These are phyloP conservation scores for Gloeopeniophorella convolvens DNA, from an alignment of 768 basidiomycete genomes.

Conservation along the genomic window DNA sequence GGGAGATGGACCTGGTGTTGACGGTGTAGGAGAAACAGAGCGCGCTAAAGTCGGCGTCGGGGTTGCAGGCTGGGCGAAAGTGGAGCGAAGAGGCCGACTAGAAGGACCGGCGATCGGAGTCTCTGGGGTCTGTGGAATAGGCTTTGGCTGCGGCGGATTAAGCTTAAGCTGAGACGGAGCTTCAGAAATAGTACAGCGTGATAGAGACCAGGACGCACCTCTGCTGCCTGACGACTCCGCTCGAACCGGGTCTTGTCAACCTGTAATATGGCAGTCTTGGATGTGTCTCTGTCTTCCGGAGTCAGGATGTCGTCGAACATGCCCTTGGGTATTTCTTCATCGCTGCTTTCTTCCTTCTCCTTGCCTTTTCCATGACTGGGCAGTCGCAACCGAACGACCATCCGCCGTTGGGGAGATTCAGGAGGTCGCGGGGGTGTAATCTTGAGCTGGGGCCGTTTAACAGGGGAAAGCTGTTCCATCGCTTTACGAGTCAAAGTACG, in stretches of 20 bases:
- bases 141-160: constrained; percentile 38
- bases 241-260: constrained; percentile 70
- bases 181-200: not conserved
- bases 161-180: not conserved
- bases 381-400: constrained; percentile 47
- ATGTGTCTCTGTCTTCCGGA: constrained; percentile 62
- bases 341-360: constrained; percentile 48
- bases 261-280: constrained; percentile 54
- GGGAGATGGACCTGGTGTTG: constrained; percentile 28
- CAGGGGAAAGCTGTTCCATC: not conserved
- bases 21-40: constrained; percentile 32
- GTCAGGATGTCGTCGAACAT: constrained; percentile 82
- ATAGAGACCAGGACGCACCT: constrained; percentile 40
- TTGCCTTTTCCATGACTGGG: constrained; percentile 62
- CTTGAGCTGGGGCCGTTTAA: constrained; percentile 22
- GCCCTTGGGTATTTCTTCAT: constrained; percentile 47
- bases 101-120: constrained; percentile 47
- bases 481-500: constrained; percentile 10
- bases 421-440: constrained; percentile 23
- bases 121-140: constrained; percentile 37
- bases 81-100: constrained; percentile 57
- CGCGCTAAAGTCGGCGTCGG: constrained; percentile 23
- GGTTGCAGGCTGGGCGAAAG: constrained; percentile 34
- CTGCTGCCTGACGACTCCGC: constrained; percentile 59
- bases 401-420: constrained; percentile 29